A percentile compares a stretch with the other conserved stretches of the same genome.
These are phyloP conservation scores for Trichoderma koningiopsis DNA, from an alignment of 2,329 filamentous ascomycete species.

Conservation along the genomic window DNA sequence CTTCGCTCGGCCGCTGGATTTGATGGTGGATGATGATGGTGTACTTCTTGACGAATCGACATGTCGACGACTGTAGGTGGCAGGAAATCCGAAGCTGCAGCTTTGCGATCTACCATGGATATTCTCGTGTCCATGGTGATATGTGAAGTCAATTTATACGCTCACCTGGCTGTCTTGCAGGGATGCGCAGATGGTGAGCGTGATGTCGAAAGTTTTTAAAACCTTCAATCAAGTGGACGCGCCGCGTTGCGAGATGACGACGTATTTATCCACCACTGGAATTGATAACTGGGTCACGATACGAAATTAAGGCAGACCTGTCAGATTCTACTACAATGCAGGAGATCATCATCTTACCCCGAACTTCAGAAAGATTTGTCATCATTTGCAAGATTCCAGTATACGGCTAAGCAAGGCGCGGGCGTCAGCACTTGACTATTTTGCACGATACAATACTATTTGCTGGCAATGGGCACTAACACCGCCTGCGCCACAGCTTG, in stretches of 20 bases:
- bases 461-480: not conserved
- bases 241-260: not conserved
- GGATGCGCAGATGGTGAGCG: not conserved
- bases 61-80: constrained; percentile 1
- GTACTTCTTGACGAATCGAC: not conserved
- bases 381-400: constrained; percentile 6
- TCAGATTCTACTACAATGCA: not conserved
- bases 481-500: constrained; percentile 5
- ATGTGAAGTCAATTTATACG: not conserved
- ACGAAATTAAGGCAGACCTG: not conserved
- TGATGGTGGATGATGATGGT: not conserved
- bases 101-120: constrained; percentile 5
- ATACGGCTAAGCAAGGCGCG: not conserved
- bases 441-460: not conserved
- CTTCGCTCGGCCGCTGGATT: constrained; percentile 14
- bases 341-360: constrained; percentile 9
- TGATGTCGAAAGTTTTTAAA: not conserved
- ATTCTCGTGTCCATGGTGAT: not conserved
- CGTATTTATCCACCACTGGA: constrained; percentile 4
- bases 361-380: constrained; percentile 18
- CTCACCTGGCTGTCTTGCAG: not conserved
- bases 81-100: not conserved
- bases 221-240: not conserved
- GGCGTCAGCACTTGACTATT: constrained; percentile 12
- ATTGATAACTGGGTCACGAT: not conserved